Base-by-base conservation (phyloP, 2,329 filamentous ascomycete species). In the Trematosphaeria pertusa region DNA sequence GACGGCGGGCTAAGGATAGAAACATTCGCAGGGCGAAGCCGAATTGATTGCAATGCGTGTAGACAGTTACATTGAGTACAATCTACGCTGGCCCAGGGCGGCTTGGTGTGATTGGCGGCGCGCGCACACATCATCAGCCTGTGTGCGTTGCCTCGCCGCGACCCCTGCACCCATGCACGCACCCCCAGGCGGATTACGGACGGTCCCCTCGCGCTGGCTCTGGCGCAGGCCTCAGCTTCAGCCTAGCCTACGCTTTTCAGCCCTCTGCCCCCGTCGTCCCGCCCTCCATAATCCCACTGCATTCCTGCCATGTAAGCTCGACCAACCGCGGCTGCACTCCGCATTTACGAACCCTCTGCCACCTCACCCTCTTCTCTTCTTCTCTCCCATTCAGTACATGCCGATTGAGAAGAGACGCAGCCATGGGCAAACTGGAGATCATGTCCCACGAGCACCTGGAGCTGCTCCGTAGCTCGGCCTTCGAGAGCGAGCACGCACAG, bases 401-500 rank as follows among this genome's bases (percentile, higher is more conserved):
- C n/a, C n/a, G 32, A 36, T 20, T 36, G 28, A 14, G 28, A 15
- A 20, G 15, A 24, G 28, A 44, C 44, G 52, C 51, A 53, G 49
- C 49, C 43, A 67, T 67, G 65, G 63, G 58, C 30, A 61, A 50
- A 9, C 46, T 57, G 26, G 55, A 58, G 21, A 24, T 61, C 43
- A 64, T 60, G 37, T 60, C 59, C 12, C 61, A 35, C 46, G 62
- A 69, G 22, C 60, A 69, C 33, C 65, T 71, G 18, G 62, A 67
- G 50, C 50, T 70, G 35, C 42, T 71, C 34, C 59, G 68, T 43
- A 70, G 68, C 50, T 70, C 67, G 4, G 68, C 68, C 39, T 71
- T 71, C 42, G 68, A 71, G 47, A 63, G 58, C 10, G 68, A 71
- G 45, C 68, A 71, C 46, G 67, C 68, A 41, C 69, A 67, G 62